A percentile compares a stretch with the other conserved stretches of the same genome.
Evolutionary conservation across 2,329 filamentous ascomycete genomes (phyloP).

Genomic region (Epichloe brachyelytri): DNA sequence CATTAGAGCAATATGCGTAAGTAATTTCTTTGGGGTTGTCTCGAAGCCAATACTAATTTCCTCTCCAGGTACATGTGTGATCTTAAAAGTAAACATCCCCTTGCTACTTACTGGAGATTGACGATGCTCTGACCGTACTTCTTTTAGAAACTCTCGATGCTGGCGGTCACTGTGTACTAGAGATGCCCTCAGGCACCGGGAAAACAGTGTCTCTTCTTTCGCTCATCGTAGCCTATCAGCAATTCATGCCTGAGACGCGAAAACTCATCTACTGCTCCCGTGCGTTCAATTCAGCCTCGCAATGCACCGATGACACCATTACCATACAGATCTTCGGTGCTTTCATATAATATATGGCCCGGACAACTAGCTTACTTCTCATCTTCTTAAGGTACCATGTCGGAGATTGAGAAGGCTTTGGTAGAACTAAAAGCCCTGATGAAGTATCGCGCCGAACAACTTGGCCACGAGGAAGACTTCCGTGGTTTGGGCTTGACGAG

Average conservation of each 20-base stretch:
- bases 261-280: slow-evolving; percentile 99
- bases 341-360: not conserved
- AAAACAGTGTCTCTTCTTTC: slow-evolving; percentile 94
- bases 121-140: not conserved
- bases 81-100: slow-evolving; percentile 33
- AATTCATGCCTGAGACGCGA: slow-evolving; percentile 80
- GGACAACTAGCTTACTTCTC: not conserved
- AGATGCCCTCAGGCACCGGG: slow-evolving; percentile 97
- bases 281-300: slow-evolving; percentile 15
- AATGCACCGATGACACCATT: not conserved
- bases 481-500: slow-evolving; percentile 84
- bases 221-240: slow-evolving; percentile 92
- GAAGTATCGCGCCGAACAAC: slow-evolving; percentile 81
- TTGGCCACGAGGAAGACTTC: slow-evolving; percentile 89
- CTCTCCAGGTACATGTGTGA: slow-evolving; percentile 41
- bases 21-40: slow-evolving; percentile 9
- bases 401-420: slow-evolving; percentile 95
- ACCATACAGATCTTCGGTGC: no score
- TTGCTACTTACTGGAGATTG: not conserved
- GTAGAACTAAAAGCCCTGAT: slow-evolving; percentile 85
- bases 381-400: slow-evolving; percentile 63
- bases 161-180: slow-evolving; percentile 87
- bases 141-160: slow-evolving; percentile 65
- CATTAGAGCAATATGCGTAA: slow-evolving; percentile 42
- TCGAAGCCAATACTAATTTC: not conserved